Base-by-base conservation (phyloP, 495 filamentous ascomycete species). In the Penicillium ucsense region DNA sequence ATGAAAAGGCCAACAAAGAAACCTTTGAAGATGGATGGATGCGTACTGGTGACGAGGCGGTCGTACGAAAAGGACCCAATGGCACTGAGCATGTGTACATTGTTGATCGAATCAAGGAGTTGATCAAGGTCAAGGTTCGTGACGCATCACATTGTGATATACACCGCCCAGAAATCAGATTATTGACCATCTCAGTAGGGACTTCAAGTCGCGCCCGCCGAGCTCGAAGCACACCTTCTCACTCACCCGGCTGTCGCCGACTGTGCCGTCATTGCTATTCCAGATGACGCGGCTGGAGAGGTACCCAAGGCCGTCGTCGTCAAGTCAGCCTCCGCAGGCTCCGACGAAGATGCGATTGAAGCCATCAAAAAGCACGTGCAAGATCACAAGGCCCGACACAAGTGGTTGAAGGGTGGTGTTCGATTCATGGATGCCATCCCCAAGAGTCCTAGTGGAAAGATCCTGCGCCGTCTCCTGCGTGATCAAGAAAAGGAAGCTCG, bases 371-470 rank as follows among this genome's bases (percentile, higher is more conserved):
- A 84, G 60, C 73, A 90, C 57, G 87, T 95, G 4, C 79, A 89
- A 59, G 73, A 89, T 34, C 81, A 89, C 66, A 94, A 94, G 66
- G 83, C 86, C 3, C 76, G 80, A 38, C 85, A 94, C 60, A 95
- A 95, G 76, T 89, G 87, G 86, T 67, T 95, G 49, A 85, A 82
- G 63, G 89, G 89, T 4, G 88, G 89, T 4, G 73, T 95, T 6
- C 77, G 83, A 56, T 96, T 96, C 56, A 64, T 84, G 30, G 79
- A 83, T 49, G 71, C 52, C 1, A 77, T 96, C 47, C 90, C 91
- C 12, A 95, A 95, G 74, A 94, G 86, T 55, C 85, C 91, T 0
- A 89, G 84, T 61, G 90, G 90, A 8, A 95, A 97, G 82, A 95
- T 97, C 53, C 61, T 97, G 58, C 71, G 89, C 36, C 74, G 88